A percentile compares a stretch with the other conserved stretches of the same genome.
phyloP scores from a whole-genome alignment of 768 basidiomycete genomes.

The Boletus huronensis region DNA sequence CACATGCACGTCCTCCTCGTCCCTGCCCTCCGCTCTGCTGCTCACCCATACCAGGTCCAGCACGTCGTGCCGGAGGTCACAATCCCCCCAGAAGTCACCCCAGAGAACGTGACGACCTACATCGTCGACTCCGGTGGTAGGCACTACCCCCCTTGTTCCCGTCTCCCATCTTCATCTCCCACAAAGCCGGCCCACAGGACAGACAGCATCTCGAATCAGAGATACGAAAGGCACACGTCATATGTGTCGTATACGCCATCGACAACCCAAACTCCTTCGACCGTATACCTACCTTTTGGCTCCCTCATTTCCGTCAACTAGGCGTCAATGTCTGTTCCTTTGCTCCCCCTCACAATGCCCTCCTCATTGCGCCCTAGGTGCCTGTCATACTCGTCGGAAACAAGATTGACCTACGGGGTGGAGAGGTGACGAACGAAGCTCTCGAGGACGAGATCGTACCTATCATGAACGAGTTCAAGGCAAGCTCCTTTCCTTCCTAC shows the following conservation, averaged over 20 bases:
- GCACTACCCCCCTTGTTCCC: constrained; percentile 24
- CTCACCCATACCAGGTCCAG: constrained; percentile 63
- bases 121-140: constrained; percentile 96
- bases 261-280: constrained; percentile 97
- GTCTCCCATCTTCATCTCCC: constrained; percentile 7
- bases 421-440: constrained; percentile 90
- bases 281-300: constrained; percentile 96
- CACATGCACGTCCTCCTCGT: constrained; percentile 56
- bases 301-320: constrained; percentile 90
- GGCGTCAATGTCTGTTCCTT: constrained; percentile 80
- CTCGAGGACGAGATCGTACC: constrained; percentile 93
- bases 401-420: constrained; percentile 94
- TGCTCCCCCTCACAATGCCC: background rate
- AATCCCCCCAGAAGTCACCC: constrained; percentile 95
- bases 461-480: constrained; percentile 99
- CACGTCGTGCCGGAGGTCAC: constrained; percentile 96
- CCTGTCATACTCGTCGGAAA: constrained; percentile 97
- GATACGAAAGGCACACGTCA: constrained; percentile 96
- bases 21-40: background rate
- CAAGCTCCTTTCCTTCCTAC: constrained; percentile 28
- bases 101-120: constrained; percentile 96
- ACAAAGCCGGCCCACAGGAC: constrained; percentile 78
- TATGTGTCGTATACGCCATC: constrained; percentile 95
- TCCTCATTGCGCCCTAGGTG: constrained; percentile 48
- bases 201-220: constrained; percentile 88